phyloP scores from a whole-genome alignment of 225 moss, liverwort and hornwort genomes.

The Physcomitrium patens region DNA sequence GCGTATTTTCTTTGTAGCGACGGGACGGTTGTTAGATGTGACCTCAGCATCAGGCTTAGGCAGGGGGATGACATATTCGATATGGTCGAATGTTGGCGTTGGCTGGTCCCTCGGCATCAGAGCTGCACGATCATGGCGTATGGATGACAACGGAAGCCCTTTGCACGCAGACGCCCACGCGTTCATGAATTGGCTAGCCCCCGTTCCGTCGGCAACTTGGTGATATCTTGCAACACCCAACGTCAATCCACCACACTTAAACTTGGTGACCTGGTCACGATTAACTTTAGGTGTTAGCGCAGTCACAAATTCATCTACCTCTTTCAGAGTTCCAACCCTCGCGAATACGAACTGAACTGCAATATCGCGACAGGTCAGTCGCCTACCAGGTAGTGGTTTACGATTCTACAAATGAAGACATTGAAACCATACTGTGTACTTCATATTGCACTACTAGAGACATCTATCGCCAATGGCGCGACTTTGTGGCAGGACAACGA shows the following conservation, averaged over 20 bases:
- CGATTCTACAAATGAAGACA: background rate
- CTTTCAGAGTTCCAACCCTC: background rate
- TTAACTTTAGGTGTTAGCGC: background rate
- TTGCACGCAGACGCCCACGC: constrained; percentile 74
- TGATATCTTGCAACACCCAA: constrained; percentile 91
- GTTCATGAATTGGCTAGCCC: constrained; percentile 74
- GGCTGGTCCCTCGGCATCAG: constrained; percentile 68
- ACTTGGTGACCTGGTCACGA: constrained; percentile 53
- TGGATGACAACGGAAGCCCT: constrained; percentile 30
- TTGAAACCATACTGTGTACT: background rate
- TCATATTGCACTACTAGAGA: background rate
- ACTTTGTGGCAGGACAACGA: background rate
- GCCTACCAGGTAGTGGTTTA: too few species aligned
- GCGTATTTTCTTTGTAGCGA: constrained; percentile 75
- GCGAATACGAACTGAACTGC: background rate
- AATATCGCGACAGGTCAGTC: background rate
- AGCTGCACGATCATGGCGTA: constrained; percentile 69
- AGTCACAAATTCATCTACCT: background rate
- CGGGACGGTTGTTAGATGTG: constrained; percentile 28
- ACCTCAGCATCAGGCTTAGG: constrained; percentile 37
- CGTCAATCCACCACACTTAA: constrained; percentile 60
- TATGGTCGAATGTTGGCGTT: constrained; percentile 68
- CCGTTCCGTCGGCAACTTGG: constrained; percentile 87
- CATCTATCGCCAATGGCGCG: background rate
- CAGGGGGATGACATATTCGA: constrained; percentile 68